Base-by-base conservation (phyloP, 257 asterid species). In the Paulownia fortunei region DNA sequence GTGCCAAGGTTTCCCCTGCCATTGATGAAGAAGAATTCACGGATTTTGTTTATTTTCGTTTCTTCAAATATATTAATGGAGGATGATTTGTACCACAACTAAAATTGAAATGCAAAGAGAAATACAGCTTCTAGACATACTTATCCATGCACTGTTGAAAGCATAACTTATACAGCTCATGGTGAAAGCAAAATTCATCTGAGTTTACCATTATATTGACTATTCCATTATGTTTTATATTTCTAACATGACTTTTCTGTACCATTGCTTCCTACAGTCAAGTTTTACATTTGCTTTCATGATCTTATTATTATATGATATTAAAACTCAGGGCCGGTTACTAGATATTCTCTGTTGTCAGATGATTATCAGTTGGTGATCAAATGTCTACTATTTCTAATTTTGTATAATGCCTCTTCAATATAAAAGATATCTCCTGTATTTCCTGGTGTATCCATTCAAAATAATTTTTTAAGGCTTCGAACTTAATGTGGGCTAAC, bases 381-480 rank as follows among this genome's bases (percentile, higher is more conserved):
- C 65, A 60, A 23, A 27, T 19, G 27, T 56, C 51, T 56, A 47
- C 2, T 24, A 18, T 73, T 73, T 61, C 42, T 49, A 41, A 3
- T 30, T 74, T 51, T 13, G 8, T 41, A 47, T 59, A 32, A 47
- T 65, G 36, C 72, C 63, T 76, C 64, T 27, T 44, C 34, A 24
- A 55, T 27, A 19, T 59, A 58, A 69, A 67, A 37, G 42, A 42
- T 37, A 46, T 12, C 4, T 41, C 81, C 52, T 68, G 26, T 41
- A 32, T 67, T 41, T 47, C 26, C 46, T 60, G 60, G 60, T 37
- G 10, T n/a, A 30, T 23, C 55, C 6, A 9, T 51, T 26, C 9
- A 44, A n/a, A n/a, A n/a, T n/a, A n/a, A n/a, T n/a, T n/a, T n/a
- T 12, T 66, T 15, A 27, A 39, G 54, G 21, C 19, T 59, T 69